These are phyloP conservation scores for Xylariaceae sp. DNA, from an alignment of 2,329 filamentous ascomycete species.

Conservation along the genomic window DNA sequence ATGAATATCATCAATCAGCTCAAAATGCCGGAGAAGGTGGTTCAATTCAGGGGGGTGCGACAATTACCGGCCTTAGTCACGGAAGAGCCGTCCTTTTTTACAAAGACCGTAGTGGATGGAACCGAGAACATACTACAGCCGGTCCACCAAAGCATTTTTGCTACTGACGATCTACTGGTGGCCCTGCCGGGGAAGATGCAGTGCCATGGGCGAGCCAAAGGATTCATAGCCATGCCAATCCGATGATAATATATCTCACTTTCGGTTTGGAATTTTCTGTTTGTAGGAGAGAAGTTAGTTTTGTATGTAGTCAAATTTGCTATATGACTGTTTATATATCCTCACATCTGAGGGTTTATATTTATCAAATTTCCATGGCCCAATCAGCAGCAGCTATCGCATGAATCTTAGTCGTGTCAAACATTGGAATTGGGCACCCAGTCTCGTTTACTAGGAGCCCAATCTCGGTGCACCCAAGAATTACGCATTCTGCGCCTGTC, in stretches of 20 bases:
- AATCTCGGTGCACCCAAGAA: constrained; percentile 37
- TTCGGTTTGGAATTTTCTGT: background rate
- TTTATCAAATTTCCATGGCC: constrained; percentile 17
- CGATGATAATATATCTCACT: background rate
- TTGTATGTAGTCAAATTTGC: background rate
- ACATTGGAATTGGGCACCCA: constrained; percentile 19
- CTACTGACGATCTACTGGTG: constrained; percentile 18
- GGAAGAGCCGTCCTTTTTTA: constrained; percentile 16
- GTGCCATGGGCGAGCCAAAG: constrained; percentile 11
- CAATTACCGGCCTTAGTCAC: constrained; percentile 10
- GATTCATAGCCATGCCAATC: constrained; percentile 12
- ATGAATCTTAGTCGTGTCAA: constrained; percentile 25
- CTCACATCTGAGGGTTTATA: background rate
- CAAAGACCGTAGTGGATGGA: constrained; percentile 5
- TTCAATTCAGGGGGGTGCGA: background rate
- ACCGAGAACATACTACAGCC: constrained; percentile 17
- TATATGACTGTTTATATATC: background rate
- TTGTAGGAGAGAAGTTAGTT: background rate
- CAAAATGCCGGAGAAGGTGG: background rate
- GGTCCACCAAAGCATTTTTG: constrained; percentile 19
- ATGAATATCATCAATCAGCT: background rate
- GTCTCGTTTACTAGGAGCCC: constrained; percentile 21
- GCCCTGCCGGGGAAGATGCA: constrained; percentile 16
- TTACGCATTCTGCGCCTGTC: constrained; percentile 32
- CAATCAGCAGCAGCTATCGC: constrained; percentile 26